Evolutionary conservation across 441 rosid genomes (phyloP), one percentile per base, ranked within the genome.

Genomic region (Aleurites moluccanus): DNA sequence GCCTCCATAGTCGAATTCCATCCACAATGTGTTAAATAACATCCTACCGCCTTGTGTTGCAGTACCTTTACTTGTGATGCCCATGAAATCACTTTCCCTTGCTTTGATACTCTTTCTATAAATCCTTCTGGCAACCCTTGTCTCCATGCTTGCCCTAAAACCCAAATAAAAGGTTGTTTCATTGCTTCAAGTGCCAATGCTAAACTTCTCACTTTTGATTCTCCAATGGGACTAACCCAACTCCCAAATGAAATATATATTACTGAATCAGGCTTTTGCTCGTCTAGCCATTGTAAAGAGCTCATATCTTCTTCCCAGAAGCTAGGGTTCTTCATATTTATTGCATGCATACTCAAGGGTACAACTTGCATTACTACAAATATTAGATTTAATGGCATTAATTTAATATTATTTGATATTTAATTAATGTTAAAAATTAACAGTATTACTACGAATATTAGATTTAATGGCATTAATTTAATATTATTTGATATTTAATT

Each of bases 1-100:
- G 94, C 96, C 78, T 92, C 96, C 85, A 88, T 69, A 0, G 89
- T 90, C 4, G 97, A 91, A 75, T 90, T 93, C 97, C 98, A 93
- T 10, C 93, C 98, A 61, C 98, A 93, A 16, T 93, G 97, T 8
- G 91, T 89, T 5, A 92, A 70, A 57, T 70, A 90, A 53, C 88
- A 86, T 13, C 88, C 90, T 0, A 92, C 89, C 0, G 89, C 85
- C 6, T 71, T 35, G 70, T 87, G 90, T 21, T 70, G 70, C 75
- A 93, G 79, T 33, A 89, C 79, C 77, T 85, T 84, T 68, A 83
- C 1, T 15, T 93, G 98, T 0, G 93, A 94, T 0, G 93, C 90
- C 98, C 96, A 93, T 0, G 88, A 69, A 14, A 92, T 91, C 5
- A 93, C 70, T 75, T 80, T 87, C 0, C 93, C 97, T 73, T 75